Evolutionary conservation across 2,329 filamentous ascomycete species (phyloP).

Genomic region (Juglanconis sp.): DNA sequence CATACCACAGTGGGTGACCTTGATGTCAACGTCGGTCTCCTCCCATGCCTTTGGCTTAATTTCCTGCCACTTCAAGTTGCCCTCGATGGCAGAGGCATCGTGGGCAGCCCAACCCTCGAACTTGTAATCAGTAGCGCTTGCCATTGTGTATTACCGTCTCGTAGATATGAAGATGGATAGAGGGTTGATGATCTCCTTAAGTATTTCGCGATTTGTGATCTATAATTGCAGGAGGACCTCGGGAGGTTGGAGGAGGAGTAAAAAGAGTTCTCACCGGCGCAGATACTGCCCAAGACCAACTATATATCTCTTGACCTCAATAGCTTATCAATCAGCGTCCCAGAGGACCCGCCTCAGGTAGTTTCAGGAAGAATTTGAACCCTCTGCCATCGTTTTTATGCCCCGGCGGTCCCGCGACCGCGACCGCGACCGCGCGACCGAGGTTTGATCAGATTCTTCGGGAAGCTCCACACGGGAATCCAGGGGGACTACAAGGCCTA

Average conservation of each 20-base stretch:
- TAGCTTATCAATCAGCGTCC: neutral
- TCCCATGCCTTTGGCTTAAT: slow-evolving; percentile 65
- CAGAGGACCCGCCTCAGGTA: neutral
- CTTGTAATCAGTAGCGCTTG: slow-evolving; percentile 37
- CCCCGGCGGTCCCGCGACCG: too few species aligned
- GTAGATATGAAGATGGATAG: neutral
- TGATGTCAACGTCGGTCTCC: slow-evolving; percentile 63
- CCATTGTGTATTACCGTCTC: neutral
- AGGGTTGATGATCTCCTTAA: neutral
- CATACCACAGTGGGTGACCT: slow-evolving; percentile 63
- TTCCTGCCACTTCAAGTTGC: slow-evolving; percentile 53
- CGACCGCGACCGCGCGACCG: neutral
- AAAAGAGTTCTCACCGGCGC: neutral
- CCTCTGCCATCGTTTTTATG: neutral
- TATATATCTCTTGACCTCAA: neutral
- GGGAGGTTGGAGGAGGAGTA: neutral
- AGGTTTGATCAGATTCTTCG: neutral
- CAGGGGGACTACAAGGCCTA: neutral
- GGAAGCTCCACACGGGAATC: neutral
- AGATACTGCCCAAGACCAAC: neutral
- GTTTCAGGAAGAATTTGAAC: neutral
- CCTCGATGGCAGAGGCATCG: slow-evolving; percentile 37
- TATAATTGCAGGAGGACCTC: neutral
- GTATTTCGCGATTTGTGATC: neutral
- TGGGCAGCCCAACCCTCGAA: slow-evolving; percentile 52